Base-by-base conservation (phyloP, 371 early-diverging fungal genomes). In the Apophysomyces ossiformis region DNA sequence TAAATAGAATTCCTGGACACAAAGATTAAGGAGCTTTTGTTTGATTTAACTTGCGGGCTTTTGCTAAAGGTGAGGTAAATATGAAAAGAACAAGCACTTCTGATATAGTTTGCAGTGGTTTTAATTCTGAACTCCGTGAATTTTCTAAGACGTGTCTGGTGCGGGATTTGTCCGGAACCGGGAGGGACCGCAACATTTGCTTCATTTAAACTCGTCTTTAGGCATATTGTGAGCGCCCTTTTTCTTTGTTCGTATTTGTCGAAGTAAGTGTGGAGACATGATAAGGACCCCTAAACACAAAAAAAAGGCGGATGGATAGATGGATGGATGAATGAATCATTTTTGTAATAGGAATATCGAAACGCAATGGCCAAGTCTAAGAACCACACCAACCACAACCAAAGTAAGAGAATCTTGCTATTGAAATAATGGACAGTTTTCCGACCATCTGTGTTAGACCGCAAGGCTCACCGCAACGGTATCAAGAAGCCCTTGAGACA, bases 381-480 rank as follows among this genome's bases (percentile, higher is more conserved):
- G 96, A 99, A 99, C 92, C 99, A 99, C 92, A 99, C 99, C 87
- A 99, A 99, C 92, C 97, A 98, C 94, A 99, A 99, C 94, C 99
- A 99, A 88, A 97, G 87, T 87, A 87, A 70, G 84, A 76, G 26
- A 32, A 44, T 18, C 45, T 47, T 13, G 15, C 43, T 16, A 11
- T 45, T 35, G 8, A 47, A 26, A 45, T 57, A 37, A 61, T 67
- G n/a, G 26, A 37, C 21, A 7, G 18, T 35, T 26, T 50, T 46
- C 46, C 18, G 41, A 8, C 16, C 16, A 4, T 37, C 50, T 0
- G 44, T 50, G 18, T 68, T 78, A 88, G 87, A 94, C 95, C 88
- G 89, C 81, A 99, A 97, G 95, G 98, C 96, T 88, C 99, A 99
- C 93, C 96, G 95, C 76, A 94, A 94, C 86, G 95, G 95, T 88